Evolutionary conservation across 805 yeast genomes (phyloP), one percentile per base, ranked within the genome.

Genomic region (Kodamaea jinghongensis): DNA sequence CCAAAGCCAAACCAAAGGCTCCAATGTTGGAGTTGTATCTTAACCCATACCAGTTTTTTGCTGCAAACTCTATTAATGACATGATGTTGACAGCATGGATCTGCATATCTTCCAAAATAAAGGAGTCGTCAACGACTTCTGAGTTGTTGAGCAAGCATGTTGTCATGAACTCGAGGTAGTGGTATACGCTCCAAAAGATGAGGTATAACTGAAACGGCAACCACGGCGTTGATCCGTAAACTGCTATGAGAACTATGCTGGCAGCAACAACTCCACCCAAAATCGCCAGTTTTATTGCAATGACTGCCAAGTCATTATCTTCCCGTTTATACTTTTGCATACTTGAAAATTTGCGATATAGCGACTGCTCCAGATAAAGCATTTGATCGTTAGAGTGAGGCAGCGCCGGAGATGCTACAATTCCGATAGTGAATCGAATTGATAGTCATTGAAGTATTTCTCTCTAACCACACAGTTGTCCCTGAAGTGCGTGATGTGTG

Each of bases 131-230:
- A 30, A 79, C 80, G 1, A 83, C 83, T 52, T 81, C 79, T 3
- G 68, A 58, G 3, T 80, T 71, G 54, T 91, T 89, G 62, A 71
- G 88, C 37, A 67, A 63, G 0, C 96, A 89, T 0, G 99, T 93
- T 28, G 80, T 75, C 52, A 75, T 78, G 57, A 82, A 93, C 63
- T 93, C 99, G 14, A 86, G 56, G 50, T 86, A 76, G 58, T 93
- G 98, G 63, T 91, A 93, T 0, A 72, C 17, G 2, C 83, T 58
- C 28, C 28, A 30, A 31, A 36, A 30, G 4, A 40, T 23, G 17
- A 38, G 14, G 28, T 45, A 45, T 16, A 31, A 10, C 13, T 30
- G 38, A 17, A 35, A 34, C 12, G 36, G 42, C 4, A 41, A 17
- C 33, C 28, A 28, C 16, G 31, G 3, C 11, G 32, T 15, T 7